Evolutionary conservation across 352 stramenopile species (phyloP).

Genomic region (Phytophthora crassamura): DNA sequence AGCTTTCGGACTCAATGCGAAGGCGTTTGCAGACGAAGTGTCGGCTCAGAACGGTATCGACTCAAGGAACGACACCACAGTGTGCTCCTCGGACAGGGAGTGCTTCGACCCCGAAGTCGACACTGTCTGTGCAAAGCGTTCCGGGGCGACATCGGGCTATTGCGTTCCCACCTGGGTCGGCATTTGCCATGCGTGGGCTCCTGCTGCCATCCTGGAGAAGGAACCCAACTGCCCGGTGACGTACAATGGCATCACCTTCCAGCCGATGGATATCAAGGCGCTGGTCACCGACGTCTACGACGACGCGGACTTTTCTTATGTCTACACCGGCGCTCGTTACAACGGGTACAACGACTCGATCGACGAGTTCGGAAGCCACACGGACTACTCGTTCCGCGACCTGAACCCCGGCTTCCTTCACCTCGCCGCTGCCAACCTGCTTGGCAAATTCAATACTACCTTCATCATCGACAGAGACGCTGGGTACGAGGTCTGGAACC

Average conservation of each 20-base stretch:
- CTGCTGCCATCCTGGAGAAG: conserved; percentile 35
- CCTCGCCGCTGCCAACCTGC: conserved; percentile 43
- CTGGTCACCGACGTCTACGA: conserved; percentile 42
- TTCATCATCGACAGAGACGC: conserved; percentile 47
- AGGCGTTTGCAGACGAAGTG: conserved; percentile 39
- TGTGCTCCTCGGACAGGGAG: conserved; percentile 29
- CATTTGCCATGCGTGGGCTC: conserved; percentile 39
- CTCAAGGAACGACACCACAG: conserved; percentile 5
- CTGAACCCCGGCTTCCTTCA: conserved; percentile 48
- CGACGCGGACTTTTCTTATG: conserved; percentile 7
- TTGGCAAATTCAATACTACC: conserved; percentile 36
- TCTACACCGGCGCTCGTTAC: conserved; percentile 40
- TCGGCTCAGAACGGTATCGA: conserved; percentile 38
- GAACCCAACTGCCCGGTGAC: conserved; percentile 42
- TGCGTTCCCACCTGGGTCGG: conserved; percentile 43
- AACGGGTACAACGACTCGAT: conserved; percentile 16
- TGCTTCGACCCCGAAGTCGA: conserved; percentile 20
- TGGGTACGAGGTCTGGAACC: conserved; percentile 50
- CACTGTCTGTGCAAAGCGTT: conserved; percentile 32
- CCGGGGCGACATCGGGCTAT: conserved; percentile 19
- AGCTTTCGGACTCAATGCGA: conserved; percentile 37
- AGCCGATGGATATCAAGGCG: conserved; percentile 47
- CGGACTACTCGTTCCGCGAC: conserved; percentile 39
- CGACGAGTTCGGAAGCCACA: conserved; percentile 45
- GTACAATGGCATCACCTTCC: conserved; percentile 41